Base-by-base conservation (phyloP, 345 rosid genomes). In the Eucalyptus cloeziana region DNA sequence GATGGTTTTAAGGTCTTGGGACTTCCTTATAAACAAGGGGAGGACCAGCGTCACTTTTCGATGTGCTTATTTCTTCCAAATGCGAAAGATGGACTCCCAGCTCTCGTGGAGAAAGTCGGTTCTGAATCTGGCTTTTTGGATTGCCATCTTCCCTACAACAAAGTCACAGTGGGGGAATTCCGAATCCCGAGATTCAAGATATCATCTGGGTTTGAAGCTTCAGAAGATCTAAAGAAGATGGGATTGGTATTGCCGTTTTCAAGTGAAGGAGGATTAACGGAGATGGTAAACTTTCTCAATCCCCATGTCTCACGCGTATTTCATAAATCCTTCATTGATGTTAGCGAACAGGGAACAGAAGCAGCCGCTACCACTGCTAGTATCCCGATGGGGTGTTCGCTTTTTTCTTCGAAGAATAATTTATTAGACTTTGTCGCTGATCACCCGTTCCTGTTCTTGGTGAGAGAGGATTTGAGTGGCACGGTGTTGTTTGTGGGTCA, bases 21-120 rank as follows among this genome's bases (percentile, higher is more conserved):
- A 37, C 97, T 97, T 89, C 97, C 95, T 52, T 97, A 96, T 89
- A 91, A 93, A 64, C 95, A 93, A 93, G 97, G 97, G 43, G 90
- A 90, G n/a, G 99, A 97, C 86, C 93, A 90, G 25, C 90, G 98
- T 22, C 86, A 86, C 16, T 95, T 96, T 94, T 92, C 97, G 13
- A 96, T 97, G 98, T 96, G 94, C 91, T 44, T 96, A 87, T 94
- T 94, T 90, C 98, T 96, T 88, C 96, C 99, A 1, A 93, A 95
- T 91, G 93, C 92, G 24, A 44, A 27, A 17, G 91, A 90, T 49
- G 91, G 89, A 16, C 86, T 90, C 16, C 54, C 88, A 40, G 71
- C 81, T 43, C 60, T 90, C 49, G 79, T 54, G n/a, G 88, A 90
- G 89, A 88, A 90, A 30, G 50, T 88, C 31, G 33, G 89, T 50